Evolutionary conservation across 2,329 filamentous ascomycete species (phyloP).

Genomic region (Scleromitrula shiraiana): DNA sequence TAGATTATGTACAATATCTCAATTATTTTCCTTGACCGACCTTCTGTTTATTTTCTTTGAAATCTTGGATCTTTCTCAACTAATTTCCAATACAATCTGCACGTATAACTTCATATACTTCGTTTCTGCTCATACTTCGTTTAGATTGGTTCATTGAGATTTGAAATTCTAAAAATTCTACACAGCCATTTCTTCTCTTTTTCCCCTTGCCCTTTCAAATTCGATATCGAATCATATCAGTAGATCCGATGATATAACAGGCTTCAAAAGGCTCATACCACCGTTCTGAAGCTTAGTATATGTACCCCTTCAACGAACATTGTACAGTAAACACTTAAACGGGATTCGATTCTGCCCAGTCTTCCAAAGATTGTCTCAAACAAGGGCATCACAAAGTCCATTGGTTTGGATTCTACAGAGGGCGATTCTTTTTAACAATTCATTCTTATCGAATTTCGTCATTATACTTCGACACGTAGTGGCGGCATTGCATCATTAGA

Average conservation of each 20-base stretch:
- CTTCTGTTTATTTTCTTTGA: not conserved
- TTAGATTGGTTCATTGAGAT: too few relatives aligned
- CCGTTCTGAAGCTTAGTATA: not conserved
- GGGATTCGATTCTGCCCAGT: not conserved
- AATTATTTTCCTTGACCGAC: not conserved
- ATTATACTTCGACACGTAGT: not conserved
- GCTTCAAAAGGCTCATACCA: not conserved
- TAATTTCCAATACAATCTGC: too few relatives aligned
- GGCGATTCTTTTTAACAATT: not conserved
- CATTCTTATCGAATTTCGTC: not conserved
- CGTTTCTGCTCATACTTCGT: too few relatives aligned
- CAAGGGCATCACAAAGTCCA: not conserved
- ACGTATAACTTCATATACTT: too few relatives aligned
- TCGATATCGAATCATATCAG: too few relatives aligned
- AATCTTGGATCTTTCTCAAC: too few relatives aligned
- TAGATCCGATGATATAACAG: too few relatives aligned
- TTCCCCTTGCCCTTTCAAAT: too few relatives aligned
- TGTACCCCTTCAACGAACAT: conserved; percentile 5
- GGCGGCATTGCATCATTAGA: too few relatives aligned
- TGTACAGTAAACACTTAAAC: conserved; percentile 1
- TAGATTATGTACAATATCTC: too few relatives aligned
- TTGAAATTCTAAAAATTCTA: too few relatives aligned
- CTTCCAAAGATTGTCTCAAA: conserved; percentile 2
- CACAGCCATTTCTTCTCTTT: too few relatives aligned
- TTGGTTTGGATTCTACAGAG: not conserved